phyloP scores from a whole-genome alignment of 768 basidiomycete genomes.

The Russula dissimulans region DNA sequence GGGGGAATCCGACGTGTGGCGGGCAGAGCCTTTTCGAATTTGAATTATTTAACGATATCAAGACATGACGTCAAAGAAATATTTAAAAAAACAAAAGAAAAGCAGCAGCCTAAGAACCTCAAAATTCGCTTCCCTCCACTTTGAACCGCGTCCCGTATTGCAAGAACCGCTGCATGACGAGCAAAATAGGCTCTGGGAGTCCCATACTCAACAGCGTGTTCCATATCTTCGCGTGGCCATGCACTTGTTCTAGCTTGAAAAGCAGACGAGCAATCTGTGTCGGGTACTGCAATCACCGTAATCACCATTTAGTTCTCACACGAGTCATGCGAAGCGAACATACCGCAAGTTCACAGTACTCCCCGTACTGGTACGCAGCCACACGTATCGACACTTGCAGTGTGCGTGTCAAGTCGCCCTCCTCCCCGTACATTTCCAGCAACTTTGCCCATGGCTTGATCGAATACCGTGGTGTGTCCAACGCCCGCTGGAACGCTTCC shows the following conservation, averaged over 20 bases:
- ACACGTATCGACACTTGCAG: constrained; percentile 90
- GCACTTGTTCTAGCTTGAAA: constrained; percentile 88
- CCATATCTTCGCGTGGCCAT: constrained; percentile 89
- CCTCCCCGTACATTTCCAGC: constrained; percentile 94
- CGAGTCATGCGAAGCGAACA: constrained; percentile 26
- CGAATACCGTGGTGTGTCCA: constrained; percentile 79
- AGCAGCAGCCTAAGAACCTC: background rate
- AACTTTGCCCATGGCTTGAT: constrained; percentile 90
- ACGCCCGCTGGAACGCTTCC: constrained; percentile 91
- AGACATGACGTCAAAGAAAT: background rate
- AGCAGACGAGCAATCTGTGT: constrained; percentile 83
- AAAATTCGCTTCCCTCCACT: constrained; percentile 81
- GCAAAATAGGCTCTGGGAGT: constrained; percentile 78
- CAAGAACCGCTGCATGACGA: constrained; percentile 89
- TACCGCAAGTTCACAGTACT: constrained; percentile 84
- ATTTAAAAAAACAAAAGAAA: background rate
- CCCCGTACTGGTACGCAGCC: constrained; percentile 85
- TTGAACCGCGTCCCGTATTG: constrained; percentile 83
- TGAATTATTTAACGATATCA: constrained; percentile 5
- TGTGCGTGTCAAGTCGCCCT: constrained; percentile 84
- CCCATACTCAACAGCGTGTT: constrained; percentile 94
- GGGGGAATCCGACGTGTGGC: too few species aligned
- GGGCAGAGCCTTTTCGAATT: background rate
- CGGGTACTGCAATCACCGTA: constrained; percentile 52
- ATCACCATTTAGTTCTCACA: background rate